phyloP scores from a whole-genome alignment of 495 filamentous ascomycete species.

The Penicillium daleae region DNA sequence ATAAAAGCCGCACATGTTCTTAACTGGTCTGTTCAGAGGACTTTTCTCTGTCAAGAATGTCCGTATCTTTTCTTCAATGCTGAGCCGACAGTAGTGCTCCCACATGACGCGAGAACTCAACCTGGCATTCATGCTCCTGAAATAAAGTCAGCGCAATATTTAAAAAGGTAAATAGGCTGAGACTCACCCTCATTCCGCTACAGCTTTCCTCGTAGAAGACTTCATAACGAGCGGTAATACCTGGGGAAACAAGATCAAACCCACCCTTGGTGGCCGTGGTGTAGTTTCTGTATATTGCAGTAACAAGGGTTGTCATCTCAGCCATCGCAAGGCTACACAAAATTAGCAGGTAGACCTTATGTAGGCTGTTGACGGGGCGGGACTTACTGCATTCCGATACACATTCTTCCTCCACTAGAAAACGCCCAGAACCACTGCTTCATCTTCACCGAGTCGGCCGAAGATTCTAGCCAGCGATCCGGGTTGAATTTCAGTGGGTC shows the following conservation, averaged over 20 bases:
- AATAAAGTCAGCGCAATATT: not conserved
- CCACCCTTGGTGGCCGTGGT: conserved; percentile 26
- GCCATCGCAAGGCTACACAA: conserved; percentile 40
- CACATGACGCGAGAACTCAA: not conserved
- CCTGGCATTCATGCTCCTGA: conserved; percentile 16
- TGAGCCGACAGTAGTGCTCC: not conserved
- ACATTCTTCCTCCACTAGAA: conserved; percentile 76
- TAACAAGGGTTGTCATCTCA: conserved; percentile 47
- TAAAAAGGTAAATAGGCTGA: not conserved
- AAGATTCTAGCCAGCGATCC: conserved; percentile 55
- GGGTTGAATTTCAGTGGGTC: conserved; percentile 58
- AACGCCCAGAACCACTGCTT: conserved; percentile 76
- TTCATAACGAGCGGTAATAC: conserved; percentile 44
- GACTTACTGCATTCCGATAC: conserved; percentile 62
- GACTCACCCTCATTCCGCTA: not conserved
- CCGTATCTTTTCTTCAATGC: not conserved
- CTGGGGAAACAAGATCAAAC: conserved; percentile 31
- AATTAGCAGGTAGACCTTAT: not conserved
- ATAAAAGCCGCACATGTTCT: too few species aligned
- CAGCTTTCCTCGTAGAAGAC: conserved; percentile 43
- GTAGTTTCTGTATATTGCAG: conserved; percentile 41
- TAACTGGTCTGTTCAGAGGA: too few species aligned
- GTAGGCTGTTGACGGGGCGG: not conserved
- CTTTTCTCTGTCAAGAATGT: not conserved
- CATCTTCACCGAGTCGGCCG: conserved; percentile 48